Percentiles rank a stretch among this genome's conserved stretches.
These are phyloP conservation scores for Rhizophora mangle DNA, from an alignment of 345 rosid genomes.

Conservation along the genomic window DNA sequence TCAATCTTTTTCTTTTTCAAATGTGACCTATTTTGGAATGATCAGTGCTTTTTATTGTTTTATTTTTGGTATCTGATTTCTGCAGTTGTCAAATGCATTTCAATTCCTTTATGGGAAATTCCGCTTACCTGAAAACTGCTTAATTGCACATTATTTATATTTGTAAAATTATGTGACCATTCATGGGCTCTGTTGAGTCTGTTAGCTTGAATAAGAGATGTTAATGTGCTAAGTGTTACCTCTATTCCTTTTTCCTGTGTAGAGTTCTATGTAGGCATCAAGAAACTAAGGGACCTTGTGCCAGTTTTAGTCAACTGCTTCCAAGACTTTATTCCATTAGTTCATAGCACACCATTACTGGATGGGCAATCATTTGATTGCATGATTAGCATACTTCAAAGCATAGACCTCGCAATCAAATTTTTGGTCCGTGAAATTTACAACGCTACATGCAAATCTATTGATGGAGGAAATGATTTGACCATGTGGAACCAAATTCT, in stretches of 20 bases:
- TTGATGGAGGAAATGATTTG: slow-evolving; percentile 31
- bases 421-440: slow-evolving; percentile 36
- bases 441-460: slow-evolving; percentile 23
- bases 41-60: not conserved
- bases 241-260: slow-evolving; percentile 16
- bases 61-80: not conserved
- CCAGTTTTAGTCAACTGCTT: slow-evolving; percentile 64
- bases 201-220: not conserved
- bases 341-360: slow-evolving; percentile 39
- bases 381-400: slow-evolving; percentile 51
- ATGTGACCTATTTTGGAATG: not conserved
- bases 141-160: not conserved
- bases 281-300: slow-evolving; percentile 62
- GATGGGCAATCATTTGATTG: slow-evolving; percentile 64
- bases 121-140: not conserved
- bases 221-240: slow-evolving; percentile 1
- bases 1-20: not conserved
- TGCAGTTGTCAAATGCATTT: not conserved
- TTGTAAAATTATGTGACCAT: not conserved
- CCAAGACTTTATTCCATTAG: slow-evolving; percentile 57
- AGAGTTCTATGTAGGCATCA: slow-evolving; percentile 47
- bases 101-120: not conserved
- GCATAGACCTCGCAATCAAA: slow-evolving; percentile 52
- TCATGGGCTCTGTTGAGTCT: slow-evolving; percentile 1
- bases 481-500: slow-evolving; percentile 42